These are phyloP conservation scores for Microbotryum lychnidis-dioicae DNA, from an alignment of 1,284 basidiomycete species.

Conservation along the genomic window DNA sequence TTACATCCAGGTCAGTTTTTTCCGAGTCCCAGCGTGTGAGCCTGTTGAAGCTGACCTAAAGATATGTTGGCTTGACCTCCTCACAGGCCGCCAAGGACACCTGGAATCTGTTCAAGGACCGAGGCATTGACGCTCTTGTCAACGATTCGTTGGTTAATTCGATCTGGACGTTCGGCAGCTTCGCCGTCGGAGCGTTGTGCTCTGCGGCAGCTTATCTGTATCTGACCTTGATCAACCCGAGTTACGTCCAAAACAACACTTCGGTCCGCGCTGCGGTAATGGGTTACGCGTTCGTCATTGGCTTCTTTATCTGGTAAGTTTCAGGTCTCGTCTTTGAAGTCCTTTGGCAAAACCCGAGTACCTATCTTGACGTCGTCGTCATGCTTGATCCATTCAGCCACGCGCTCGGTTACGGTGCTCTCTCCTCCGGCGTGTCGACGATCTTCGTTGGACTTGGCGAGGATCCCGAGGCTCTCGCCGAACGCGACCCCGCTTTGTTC, in stretches of 20 bases:
- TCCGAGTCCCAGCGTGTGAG: neutral
- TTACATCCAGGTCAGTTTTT: conserved; percentile 44
- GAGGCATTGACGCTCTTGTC: conserved; percentile 73
- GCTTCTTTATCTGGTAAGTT: conserved; percentile 37
- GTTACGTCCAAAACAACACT: conserved; percentile 16
- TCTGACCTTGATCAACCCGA: conserved; percentile 12
- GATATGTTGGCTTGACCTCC: conserved; percentile 39
- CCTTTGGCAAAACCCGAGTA: too few relatives aligned
- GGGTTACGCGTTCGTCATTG: conserved; percentile 36
- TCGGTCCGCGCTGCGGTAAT: conserved; percentile 22
- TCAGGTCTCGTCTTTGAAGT: neutral
- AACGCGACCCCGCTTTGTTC: conserved; percentile 64
- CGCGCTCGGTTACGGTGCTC: conserved; percentile 32
- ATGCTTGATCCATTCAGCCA: too few relatives aligned
- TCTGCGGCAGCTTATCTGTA: conserved; percentile 45
- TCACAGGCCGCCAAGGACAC: conserved; percentile 72
- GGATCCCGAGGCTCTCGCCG: conserved; percentile 47
- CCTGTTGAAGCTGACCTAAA: neutral
- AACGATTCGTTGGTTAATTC: conserved; percentile 76
- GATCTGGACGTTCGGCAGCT: conserved; percentile 48
- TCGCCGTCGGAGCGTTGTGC: conserved; percentile 65
- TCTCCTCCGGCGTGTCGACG: conserved; percentile 36
- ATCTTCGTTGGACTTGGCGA: conserved; percentile 40
- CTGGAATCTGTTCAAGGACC: conserved; percentile 74
- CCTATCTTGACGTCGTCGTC: too few relatives aligned